Base-by-base conservation (phyloP, 495 filamentous ascomycete species). In the Penicillium mononematosum region DNA sequence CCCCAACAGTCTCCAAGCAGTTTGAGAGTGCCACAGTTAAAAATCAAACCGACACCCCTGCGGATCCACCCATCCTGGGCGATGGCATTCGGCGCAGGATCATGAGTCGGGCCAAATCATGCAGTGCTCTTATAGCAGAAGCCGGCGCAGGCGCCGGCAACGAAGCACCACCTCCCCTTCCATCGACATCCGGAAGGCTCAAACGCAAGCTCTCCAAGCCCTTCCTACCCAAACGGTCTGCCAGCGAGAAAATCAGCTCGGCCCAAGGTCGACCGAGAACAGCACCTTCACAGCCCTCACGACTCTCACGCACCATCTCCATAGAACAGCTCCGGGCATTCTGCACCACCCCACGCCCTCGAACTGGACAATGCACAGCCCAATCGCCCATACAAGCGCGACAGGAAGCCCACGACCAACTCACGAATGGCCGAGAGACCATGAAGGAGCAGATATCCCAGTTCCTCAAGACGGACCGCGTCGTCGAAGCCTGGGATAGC, bases 381-480 rank as follows among this genome's bases (percentile, higher is more conserved):
- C 55, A 60, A 42, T 16, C 59, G 27, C 45, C 60, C 10, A n/a
- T 25, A 10, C 25, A 59, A 32, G 19, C 57, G 5, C 43, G 58
- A 47, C 56, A 55, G 38, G 62, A 65, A 17, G 32, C 19, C 11
- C 56, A 19, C 31, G 55, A 16, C 55, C 61, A 52, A 32, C 50
- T 54, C 53, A 53, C 57, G 10, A 29, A 53, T 9, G 61, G 56
- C 45, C 51, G 50, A 2, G 68, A 77, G 8, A 68, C 59, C 4
- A 65, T 77, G 67, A 75, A 71, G 61, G 61, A 68, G 7, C 74
- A 77, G 53, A 62, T 77, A 25, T 61, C 66, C 47, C 72, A 74
- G 10, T 77, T 69, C 57, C 62, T 77, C 25, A 75, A 70, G 34
- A 70, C 70, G 4, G 74, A 77, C 54, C 66, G 67, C n/a, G 74